Evolutionary conservation across 306 rosid genomes (phyloP).

Genomic region (Astragalus glycyphyllos): DNA sequence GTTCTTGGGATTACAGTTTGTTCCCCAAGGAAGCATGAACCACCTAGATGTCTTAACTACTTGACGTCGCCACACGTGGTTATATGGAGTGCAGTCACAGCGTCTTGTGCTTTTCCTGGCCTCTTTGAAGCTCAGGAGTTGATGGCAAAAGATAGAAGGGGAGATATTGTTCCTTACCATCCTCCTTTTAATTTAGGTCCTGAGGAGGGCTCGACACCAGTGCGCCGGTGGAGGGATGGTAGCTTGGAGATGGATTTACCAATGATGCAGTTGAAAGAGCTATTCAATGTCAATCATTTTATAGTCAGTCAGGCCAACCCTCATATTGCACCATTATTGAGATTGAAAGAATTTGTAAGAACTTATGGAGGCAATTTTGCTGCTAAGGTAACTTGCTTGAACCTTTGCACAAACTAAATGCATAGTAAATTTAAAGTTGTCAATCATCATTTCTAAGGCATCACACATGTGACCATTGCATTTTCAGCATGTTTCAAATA

Average conservation of each 20-base stretch:
- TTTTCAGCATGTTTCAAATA: constrained; percentile 7
- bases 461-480: constrained; percentile 7
- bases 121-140: constrained; percentile 99
- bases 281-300: constrained; percentile 94
- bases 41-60: constrained; percentile 98
- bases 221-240: constrained; percentile 96
- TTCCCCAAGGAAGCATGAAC: constrained; percentile 97
- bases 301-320: constrained; percentile 98
- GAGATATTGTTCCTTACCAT: constrained; percentile 93
- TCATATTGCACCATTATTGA: constrained; percentile 86
- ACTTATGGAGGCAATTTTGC: constrained; percentile 91
- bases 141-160: constrained; percentile 97
- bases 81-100: constrained; percentile 98
- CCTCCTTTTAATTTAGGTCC: constrained; percentile 94
- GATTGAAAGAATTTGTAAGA: constrained; percentile 84
- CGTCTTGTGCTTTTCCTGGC: constrained; percentile 98
- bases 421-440: not conserved
- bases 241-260: constrained; percentile 98
- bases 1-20: constrained; percentile 96
- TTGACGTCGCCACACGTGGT: constrained; percentile 97
- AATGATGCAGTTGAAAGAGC: constrained; percentile 93
- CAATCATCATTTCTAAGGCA: not conserved
- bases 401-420: constrained; percentile 2
- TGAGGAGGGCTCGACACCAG: constrained; percentile 75
- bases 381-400: constrained; percentile 73